Conservation (phyloP, 2,329 filamentous ascomycete species). For the Neurospora crassa region DNA sequence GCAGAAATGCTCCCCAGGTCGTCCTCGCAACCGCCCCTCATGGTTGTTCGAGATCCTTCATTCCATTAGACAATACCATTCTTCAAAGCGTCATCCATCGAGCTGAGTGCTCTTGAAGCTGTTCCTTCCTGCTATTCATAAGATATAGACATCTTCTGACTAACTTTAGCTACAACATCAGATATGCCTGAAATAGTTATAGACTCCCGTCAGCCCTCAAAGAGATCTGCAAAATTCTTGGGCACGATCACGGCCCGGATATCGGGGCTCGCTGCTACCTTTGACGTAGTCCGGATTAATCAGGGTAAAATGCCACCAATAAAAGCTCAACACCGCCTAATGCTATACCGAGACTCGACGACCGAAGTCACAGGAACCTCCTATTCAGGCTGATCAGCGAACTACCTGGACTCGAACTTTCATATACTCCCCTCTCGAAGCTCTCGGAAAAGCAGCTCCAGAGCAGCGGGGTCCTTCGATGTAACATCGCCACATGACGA, state of each 20-base stretch:
- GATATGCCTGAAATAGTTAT: not conserved
- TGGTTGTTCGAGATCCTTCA: not conserved
- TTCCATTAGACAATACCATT: not conserved
- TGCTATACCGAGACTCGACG: not conserved
- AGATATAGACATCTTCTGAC: not conserved
- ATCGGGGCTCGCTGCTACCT: not conserved
- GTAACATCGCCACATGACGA: not conserved
- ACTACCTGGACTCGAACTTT: not conserved
- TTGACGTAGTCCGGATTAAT: not conserved
- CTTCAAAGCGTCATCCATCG: not conserved
- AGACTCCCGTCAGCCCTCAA: not conserved
- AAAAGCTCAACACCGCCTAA: not conserved
- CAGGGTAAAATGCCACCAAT: not conserved
- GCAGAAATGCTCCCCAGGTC: not conserved
- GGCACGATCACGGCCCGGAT: not conserved
- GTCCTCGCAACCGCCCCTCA: not conserved
- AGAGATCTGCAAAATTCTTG: not conserved
- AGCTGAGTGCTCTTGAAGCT: not conserved
- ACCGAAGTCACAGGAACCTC: not conserved
- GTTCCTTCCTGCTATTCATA: not conserved
- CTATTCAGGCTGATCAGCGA: not conserved
- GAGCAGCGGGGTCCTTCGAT: not conserved
- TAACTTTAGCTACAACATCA: not conserved
- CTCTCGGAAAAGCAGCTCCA: not conserved
- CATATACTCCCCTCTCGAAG: not conserved